These are phyloP conservation scores for Rhizopogon parksii DNA, from an alignment of 1,284 basidiomycete species.

Conservation along the genomic window DNA sequence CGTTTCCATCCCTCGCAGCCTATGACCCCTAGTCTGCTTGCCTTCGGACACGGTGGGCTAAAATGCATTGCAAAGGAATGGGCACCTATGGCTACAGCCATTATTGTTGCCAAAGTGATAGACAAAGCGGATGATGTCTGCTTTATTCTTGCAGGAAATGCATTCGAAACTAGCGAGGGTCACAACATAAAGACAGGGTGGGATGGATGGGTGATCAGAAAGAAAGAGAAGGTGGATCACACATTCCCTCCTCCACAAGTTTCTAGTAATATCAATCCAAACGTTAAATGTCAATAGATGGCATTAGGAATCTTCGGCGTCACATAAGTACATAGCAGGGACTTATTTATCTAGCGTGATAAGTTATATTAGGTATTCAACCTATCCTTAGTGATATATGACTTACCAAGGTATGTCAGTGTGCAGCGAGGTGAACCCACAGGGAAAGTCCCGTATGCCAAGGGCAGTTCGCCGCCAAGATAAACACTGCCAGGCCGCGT, in stretches of 20 bases:
- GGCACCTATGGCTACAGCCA: slow-evolving; percentile 41
- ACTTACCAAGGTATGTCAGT: not conserved
- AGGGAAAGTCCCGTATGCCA: no score
- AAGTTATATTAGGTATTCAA: not conserved
- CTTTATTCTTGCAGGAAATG: slow-evolving; percentile 21
- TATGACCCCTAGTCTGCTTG: slow-evolving; percentile 22
- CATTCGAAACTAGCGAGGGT: not conserved
- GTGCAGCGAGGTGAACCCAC: not conserved
- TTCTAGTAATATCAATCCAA: not conserved
- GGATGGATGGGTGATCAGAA: slow-evolving; percentile 16
- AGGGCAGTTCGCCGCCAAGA: no score
- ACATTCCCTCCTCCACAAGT: not conserved
- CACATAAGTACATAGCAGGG: not conserved
- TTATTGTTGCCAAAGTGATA: slow-evolving; percentile 38
- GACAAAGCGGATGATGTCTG: slow-evolving; percentile 25
- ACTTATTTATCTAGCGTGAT: not conserved
- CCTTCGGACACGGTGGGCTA: slow-evolving; percentile 37
- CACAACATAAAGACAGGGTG: slow-evolving; percentile 13
- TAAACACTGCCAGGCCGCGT: no score
- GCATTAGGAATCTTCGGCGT: not conserved
- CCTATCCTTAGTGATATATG: not conserved
- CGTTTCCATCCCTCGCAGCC: slow-evolving; percentile 18
- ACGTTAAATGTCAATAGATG: not conserved
- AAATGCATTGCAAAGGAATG: slow-evolving; percentile 40
- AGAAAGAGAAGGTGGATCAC: not conserved